A percentile compares a stretch with the other conserved stretches of the same genome.
Evolutionary conservation across 352 stramenopile genomes (phyloP).

Genomic region (Pythium guiyangense): DNA sequence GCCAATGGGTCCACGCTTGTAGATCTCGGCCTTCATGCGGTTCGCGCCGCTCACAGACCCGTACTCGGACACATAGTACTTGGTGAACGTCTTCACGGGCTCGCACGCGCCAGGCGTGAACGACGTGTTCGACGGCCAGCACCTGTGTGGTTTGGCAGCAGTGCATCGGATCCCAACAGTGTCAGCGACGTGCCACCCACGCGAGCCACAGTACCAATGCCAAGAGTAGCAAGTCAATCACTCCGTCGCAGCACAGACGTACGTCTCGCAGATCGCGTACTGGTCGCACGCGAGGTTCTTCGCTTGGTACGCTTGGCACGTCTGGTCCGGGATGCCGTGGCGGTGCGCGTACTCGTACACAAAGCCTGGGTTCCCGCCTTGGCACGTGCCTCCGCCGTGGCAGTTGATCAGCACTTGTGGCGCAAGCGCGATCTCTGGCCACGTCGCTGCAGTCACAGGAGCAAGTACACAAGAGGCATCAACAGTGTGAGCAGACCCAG

Average conservation of each 20-base stretch:
- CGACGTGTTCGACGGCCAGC: conserved; percentile 84
- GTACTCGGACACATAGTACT: conserved; percentile 90
- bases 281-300: conserved; percentile 77
- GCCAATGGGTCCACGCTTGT: conserved; percentile 86
- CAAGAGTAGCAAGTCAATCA: neutral
- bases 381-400: conserved; percentile 68
- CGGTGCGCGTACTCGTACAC: conserved; percentile 86
- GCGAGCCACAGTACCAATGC: neutral
- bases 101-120: conserved; percentile 82
- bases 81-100: conserved; percentile 81
- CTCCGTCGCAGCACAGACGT: conserved; percentile 10
- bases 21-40: conserved; percentile 92
- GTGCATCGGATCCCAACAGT: neutral
- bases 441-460: conserved; percentile 32
- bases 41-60: conserved; percentile 79
- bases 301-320: conserved; percentile 89
- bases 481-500: no score
- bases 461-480: neutral
- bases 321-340: conserved; percentile 90
- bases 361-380: conserved; percentile 73
- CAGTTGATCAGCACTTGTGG: conserved; percentile 86
- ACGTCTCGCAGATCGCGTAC: conserved; percentile 81
- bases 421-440: conserved; percentile 78
- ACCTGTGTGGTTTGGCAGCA: conserved; percentile 24
- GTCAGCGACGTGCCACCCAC: neutral